phyloP scores from a whole-genome alignment of 2,329 filamentous ascomycete species.

The Ophiocordyceps unilateralis region DNA sequence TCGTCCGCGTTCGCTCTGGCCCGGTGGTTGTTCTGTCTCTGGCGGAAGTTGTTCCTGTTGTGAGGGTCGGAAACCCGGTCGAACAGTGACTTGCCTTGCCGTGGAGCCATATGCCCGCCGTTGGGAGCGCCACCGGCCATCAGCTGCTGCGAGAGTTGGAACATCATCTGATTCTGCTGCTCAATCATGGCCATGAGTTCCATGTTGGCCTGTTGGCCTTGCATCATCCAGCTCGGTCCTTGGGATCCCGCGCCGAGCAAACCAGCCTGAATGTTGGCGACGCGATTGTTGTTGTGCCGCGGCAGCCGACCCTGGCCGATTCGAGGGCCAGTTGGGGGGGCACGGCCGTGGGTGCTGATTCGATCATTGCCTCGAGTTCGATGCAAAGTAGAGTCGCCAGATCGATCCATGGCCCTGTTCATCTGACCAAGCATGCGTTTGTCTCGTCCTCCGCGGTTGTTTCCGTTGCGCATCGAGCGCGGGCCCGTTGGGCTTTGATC shows the following conservation, averaged over 20 bases:
- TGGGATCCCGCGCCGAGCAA: constrained; percentile 19
- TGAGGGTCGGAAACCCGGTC: constrained; percentile 48
- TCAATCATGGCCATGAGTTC: constrained; percentile 62
- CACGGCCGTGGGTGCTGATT: constrained; percentile 62
- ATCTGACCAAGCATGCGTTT: constrained; percentile 78
- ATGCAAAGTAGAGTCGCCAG: constrained; percentile 58
- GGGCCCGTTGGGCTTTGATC: constrained; percentile 68
- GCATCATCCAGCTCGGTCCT: constrained; percentile 30
- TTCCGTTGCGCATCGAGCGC: constrained; percentile 77
- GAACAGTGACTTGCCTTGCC: constrained; percentile 46
- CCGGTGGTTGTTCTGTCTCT: constrained; percentile 25
- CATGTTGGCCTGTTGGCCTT: constrained; percentile 25
- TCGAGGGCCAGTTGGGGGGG: constrained; percentile 55
- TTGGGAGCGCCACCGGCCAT: constrained; percentile 34
- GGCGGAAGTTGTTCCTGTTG: constrained; percentile 31
- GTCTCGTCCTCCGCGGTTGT: constrained; percentile 42
- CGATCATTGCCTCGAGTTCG: constrained; percentile 63
- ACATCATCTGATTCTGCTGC: constrained; percentile 77
- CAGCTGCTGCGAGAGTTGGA: constrained; percentile 48
- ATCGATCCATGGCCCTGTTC: constrained; percentile 66
- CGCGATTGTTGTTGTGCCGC: constrained; percentile 33
- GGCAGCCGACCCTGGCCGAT: constrained; percentile 31
- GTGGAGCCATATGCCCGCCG: constrained; percentile 19
- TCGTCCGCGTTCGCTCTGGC: constrained; percentile 16
- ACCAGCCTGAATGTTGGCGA: constrained; percentile 31